phyloP scores from a whole-genome alignment of 345 rosid species.

The Hibiscus syriacus region DNA sequence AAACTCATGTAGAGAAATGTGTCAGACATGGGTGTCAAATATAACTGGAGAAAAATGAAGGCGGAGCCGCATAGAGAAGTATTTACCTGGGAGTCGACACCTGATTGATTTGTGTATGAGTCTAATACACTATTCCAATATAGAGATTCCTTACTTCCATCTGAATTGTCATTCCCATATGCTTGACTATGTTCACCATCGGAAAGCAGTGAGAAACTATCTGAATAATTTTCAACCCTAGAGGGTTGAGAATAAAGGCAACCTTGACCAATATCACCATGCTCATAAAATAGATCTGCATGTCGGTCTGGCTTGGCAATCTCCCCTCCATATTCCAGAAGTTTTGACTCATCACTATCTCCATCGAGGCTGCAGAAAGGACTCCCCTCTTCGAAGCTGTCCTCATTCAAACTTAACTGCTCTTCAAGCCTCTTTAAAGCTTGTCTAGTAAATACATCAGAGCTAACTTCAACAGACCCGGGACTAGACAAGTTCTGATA shows the following conservation, averaged over 20 bases:
- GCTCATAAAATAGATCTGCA: conserved; percentile 12
- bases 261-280: conserved; percentile 16
- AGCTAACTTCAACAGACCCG: conserved; percentile 55
- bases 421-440: conserved; percentile 63
- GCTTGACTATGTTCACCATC: no score
- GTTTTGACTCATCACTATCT: conserved; percentile 22
- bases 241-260: conserved; percentile 20
- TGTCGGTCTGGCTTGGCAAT: conserved; percentile 24
- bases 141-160: no score
- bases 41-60: no score
- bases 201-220: conserved; percentile 27
- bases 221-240: conserved; percentile 23
- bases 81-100: no score
- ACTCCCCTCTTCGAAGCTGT: conserved; percentile 33
- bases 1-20: no score
- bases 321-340: conserved; percentile 23
- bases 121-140: no score
- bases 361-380: conserved; percentile 25
- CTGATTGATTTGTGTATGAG: no score
- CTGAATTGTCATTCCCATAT: no score
- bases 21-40: no score
- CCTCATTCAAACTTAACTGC: conserved; percentile 82
- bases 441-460: conserved; percentile 26
- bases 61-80: no score
- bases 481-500: conserved; percentile 50